phyloP scores from a whole-genome alignment of 176 grass and related monocot genomes.

The Coix lacrymajobi region DNA sequence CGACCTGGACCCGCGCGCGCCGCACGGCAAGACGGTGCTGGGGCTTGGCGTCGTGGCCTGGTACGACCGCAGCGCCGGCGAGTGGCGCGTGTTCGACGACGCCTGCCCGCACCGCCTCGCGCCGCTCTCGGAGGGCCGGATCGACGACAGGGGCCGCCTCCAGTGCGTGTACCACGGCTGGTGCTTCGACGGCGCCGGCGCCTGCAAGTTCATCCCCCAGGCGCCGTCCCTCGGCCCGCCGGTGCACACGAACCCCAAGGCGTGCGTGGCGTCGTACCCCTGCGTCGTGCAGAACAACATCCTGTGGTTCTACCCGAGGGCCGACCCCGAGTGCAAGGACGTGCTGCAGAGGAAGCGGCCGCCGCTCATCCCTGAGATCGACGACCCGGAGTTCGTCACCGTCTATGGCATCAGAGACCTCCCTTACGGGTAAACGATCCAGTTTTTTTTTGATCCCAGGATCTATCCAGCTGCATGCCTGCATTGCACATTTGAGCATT shows the following conservation, averaged over 20 bases:
- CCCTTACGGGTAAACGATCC: slow-evolving; percentile 50
- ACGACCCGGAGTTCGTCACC: slow-evolving; percentile 65
- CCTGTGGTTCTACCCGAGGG: slow-evolving; percentile 85
- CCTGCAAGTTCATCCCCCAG: slow-evolving; percentile 86
- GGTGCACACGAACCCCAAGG: slow-evolving; percentile 67
- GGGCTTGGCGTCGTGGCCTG: slow-evolving; percentile 73
- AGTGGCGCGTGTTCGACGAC: slow-evolving; percentile 91
- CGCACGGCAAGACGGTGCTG: slow-evolving; percentile 78
- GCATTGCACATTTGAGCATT: slow-evolving; percentile 7
- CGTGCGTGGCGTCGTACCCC: slow-evolving; percentile 76
- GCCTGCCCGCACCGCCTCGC: slow-evolving; percentile 80
- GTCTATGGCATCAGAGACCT: slow-evolving; percentile 58
- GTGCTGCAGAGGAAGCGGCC: slow-evolving; percentile 53
- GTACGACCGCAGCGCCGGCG: slow-evolving; percentile 53
- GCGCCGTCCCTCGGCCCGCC: slow-evolving; percentile 60
- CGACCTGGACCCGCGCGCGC: slow-evolving; percentile 81
- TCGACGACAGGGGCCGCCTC: slow-evolving; percentile 71
- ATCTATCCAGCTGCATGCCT: not conserved
- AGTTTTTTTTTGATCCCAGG: not conserved
- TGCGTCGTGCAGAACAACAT: slow-evolving; percentile 73
- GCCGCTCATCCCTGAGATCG: slow-evolving; percentile 60
- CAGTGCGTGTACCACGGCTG: slow-evolving; percentile 98
- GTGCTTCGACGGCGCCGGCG: slow-evolving; percentile 90
- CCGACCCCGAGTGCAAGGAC: slow-evolving; percentile 46
- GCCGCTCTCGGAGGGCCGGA: slow-evolving; percentile 83